Evolutionary conservation across 2,329 filamentous ascomycete genomes (phyloP).

Genomic region (Beauveria sp.): DNA sequence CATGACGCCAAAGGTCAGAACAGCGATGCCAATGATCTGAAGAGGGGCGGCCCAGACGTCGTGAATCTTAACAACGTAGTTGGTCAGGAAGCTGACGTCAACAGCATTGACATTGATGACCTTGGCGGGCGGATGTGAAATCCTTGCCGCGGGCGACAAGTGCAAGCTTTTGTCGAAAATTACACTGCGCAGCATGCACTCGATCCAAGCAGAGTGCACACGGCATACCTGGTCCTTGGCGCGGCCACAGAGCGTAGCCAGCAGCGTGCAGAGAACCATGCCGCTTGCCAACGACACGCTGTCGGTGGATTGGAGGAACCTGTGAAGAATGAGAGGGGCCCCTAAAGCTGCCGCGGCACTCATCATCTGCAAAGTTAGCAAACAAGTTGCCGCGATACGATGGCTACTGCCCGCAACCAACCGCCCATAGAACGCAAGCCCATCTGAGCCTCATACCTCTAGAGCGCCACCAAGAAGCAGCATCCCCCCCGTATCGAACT

Average conservation of each 20-base stretch:
- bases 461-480: neutral
- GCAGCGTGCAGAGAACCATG: neutral
- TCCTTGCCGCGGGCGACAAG: conserved; percentile 3
- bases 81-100: conserved; percentile 6
- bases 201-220: conserved; percentile 9
- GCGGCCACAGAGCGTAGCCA: neutral
- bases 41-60: conserved; percentile 8
- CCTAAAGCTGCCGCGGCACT: neutral
- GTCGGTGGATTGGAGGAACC: neutral
- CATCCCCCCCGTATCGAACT: conserved; percentile 10
- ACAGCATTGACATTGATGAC: conserved; percentile 10
- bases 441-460: neutral
- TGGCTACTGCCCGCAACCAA: neutral
- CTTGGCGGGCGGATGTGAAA: conserved; percentile 2
- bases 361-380: neutral
- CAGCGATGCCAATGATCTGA: conserved; percentile 5
- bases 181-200: conserved; percentile 8
- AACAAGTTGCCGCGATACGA: neutral
- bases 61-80: conserved; percentile 10
- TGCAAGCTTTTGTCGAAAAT: conserved; percentile 6
- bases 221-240: conserved; percentile 10
- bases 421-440: no score
- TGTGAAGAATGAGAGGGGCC: conserved; percentile 2
- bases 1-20: neutral
- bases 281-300: neutral